Conservation (phyloP, 306 rosid species). For the Erythrophleum fordii region DNA sequence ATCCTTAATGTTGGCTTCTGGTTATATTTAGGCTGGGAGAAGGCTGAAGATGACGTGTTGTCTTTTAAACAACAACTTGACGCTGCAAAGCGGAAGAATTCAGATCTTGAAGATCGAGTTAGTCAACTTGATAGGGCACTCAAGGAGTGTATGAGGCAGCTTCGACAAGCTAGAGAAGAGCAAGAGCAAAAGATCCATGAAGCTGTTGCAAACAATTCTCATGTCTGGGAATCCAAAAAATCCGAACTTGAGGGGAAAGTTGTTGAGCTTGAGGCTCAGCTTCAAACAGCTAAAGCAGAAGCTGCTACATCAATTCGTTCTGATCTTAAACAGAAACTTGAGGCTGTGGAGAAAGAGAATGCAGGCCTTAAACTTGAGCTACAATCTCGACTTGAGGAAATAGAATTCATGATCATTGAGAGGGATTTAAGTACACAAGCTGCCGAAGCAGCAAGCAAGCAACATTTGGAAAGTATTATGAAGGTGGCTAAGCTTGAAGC, state of each 20-base stretch:
- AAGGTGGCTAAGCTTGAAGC: constrained; percentile 82
- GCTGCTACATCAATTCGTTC: constrained; percentile 45
- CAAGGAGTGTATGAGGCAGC: constrained; percentile 84
- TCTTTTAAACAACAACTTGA: constrained; percentile 68
- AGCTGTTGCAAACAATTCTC: constrained; percentile 50
- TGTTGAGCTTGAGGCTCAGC: constrained; percentile 59
- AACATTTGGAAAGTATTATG: constrained; percentile 66
- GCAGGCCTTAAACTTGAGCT: constrained; percentile 59
- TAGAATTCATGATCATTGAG: constrained; percentile 62
- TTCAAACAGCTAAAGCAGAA: constrained; percentile 66
- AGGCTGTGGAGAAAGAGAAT: constrained; percentile 62
- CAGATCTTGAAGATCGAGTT: constrained; percentile 74
- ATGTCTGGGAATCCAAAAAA: constrained; percentile 63
- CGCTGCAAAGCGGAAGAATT: constrained; percentile 59
- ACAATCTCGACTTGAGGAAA: constrained; percentile 60
- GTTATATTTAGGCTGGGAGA: constrained; percentile 77
- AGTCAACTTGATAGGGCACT: constrained; percentile 87
- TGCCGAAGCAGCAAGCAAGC: constrained; percentile 85
- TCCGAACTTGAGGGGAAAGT: constrained; percentile 64
- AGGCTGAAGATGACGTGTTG: constrained; percentile 69
- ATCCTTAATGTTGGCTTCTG: neutral
- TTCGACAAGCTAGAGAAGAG: constrained; percentile 80
- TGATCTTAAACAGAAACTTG: constrained; percentile 54
- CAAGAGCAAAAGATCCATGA: constrained; percentile 64
- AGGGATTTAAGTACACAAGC: constrained; percentile 75